Percentiles rank a stretch among this genome's conserved stretches.
phyloP scores from a whole-genome alignment of 139 green algal genomes.

The Asterochloris sp. region DNA sequence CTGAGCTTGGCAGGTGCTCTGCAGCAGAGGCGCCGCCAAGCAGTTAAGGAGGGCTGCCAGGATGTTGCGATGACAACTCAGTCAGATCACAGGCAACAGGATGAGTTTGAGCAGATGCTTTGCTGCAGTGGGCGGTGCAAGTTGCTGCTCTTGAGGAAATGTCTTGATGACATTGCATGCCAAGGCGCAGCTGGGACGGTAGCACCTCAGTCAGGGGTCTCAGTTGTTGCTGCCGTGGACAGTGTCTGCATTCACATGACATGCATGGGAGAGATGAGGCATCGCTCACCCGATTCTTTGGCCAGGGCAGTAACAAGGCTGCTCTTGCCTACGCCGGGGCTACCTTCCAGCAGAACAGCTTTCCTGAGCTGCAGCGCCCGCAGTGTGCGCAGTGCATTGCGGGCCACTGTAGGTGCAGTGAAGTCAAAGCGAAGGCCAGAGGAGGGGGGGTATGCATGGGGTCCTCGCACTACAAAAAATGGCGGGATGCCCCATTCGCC shows the following conservation, averaged over 20 bases:
- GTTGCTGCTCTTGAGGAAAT: too few species aligned
- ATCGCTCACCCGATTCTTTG: conserved; percentile 41
- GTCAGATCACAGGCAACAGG: too few species aligned
- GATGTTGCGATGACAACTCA: too few species aligned
- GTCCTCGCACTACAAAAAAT: conserved; percentile 62
- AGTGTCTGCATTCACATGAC: not conserved
- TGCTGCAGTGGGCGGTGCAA: too few species aligned
- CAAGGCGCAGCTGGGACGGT: too few species aligned
- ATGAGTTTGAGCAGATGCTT: too few species aligned
- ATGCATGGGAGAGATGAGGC: not conserved
- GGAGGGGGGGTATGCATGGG: not conserved
- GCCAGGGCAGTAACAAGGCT: conserved; percentile 86
- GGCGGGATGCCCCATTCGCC: conserved; percentile 72
- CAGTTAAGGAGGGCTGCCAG: too few species aligned
- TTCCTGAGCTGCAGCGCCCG: conserved; percentile 84
- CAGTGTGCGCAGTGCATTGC: conserved; percentile 89
- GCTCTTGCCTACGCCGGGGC: conserved; percentile 96
- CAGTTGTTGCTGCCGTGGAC: not conserved
- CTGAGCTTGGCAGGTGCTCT: too few species aligned
- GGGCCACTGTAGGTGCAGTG: conserved; percentile 73
- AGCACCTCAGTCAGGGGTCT: not conserved
- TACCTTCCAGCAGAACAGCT: conserved; percentile 93
- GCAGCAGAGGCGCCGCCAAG: too few species aligned
- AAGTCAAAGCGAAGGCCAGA: conserved; percentile 72
- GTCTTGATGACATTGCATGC: too few species aligned